phyloP scores from a whole-genome alignment of 495 filamentous ascomycete genomes.

The Poronia punctata region DNA sequence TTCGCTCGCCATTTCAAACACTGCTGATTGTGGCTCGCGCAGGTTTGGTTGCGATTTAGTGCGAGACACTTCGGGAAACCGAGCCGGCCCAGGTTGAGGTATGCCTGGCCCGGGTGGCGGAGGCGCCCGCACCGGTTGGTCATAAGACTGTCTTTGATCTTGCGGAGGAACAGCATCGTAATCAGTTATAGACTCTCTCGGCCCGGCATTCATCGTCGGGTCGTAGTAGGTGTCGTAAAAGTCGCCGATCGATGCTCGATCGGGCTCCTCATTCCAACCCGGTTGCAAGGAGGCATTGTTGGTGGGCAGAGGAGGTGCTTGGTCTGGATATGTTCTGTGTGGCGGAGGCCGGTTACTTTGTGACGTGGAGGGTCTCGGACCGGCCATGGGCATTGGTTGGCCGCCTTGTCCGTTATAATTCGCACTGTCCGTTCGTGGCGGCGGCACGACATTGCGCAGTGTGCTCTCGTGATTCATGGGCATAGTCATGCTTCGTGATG shows the following conservation, averaged over 20 bases:
- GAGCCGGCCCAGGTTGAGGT: slow-evolving; percentile 35
- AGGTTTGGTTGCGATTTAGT: slow-evolving; percentile 65
- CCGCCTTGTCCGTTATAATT: slow-evolving; percentile 39
- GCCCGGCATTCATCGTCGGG: slow-evolving; percentile 18
- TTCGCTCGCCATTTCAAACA: slow-evolving; percentile 66
- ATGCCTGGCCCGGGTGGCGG: slow-evolving; percentile 21
- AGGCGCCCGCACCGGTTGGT: slow-evolving; percentile 33
- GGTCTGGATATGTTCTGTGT: slow-evolving; percentile 37
- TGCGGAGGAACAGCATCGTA: slow-evolving; percentile 57
- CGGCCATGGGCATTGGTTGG: slow-evolving; percentile 30
- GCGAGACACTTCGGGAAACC: slow-evolving; percentile 40
- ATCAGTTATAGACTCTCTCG: slow-evolving; percentile 58
- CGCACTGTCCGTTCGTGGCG: slow-evolving; percentile 28
- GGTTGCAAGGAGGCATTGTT: slow-evolving; percentile 20
- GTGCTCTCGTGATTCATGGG: slow-evolving; percentile 34
- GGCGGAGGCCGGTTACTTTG: slow-evolving; percentile 40
- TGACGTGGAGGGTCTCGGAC: slow-evolving; percentile 44
- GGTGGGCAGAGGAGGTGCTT: slow-evolving; percentile 29
- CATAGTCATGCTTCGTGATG: slow-evolving; percentile 48
- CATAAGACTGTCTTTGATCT: slow-evolving; percentile 41
- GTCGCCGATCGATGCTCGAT: slow-evolving; percentile 39
- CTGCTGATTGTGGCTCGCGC: slow-evolving; percentile 50
- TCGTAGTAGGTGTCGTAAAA: slow-evolving; percentile 54
- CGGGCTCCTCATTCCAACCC: slow-evolving; percentile 22
- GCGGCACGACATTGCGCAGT: slow-evolving; percentile 27